phyloP scores from a whole-genome alignment of 2,329 filamentous ascomycete genomes.

The Cryphonectria radicalis region DNA sequence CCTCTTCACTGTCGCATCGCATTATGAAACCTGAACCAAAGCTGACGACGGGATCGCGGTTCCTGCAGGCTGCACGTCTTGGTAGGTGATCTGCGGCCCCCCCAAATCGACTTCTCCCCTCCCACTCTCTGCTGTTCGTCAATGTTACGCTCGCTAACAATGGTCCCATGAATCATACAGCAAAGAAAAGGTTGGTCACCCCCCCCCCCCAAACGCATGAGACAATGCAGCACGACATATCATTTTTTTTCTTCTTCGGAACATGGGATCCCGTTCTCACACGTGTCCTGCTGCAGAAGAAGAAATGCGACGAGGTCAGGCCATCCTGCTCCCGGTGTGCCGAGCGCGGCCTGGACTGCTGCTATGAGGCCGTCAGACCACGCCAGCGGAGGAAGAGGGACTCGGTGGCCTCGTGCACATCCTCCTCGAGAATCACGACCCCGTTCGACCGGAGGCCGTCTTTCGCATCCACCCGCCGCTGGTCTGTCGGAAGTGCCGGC shows the following conservation, averaged over 20 bases:
- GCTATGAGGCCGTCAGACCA: conserved; percentile 53
- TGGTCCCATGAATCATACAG: conserved; percentile 36
- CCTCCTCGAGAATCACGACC: conserved; percentile 25
- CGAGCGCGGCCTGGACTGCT: conserved; percentile 53
- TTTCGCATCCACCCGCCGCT: conserved; percentile 37
- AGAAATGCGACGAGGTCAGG: conserved; percentile 60
- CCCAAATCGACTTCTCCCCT: neutral
- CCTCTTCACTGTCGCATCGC: neutral
- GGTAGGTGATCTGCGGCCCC: conserved; percentile 45
- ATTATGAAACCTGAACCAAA: neutral
- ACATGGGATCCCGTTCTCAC: conserved; percentile 6
- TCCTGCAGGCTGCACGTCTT: conserved; percentile 54
- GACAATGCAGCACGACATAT: neutral
- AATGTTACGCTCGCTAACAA: conserved; percentile 28
- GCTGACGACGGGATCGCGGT: conserved; percentile 33
- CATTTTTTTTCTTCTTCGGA: neutral
- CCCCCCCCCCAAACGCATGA: neutral
- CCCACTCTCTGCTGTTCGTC: conserved; percentile 13
- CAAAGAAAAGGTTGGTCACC: conserved; percentile 56
- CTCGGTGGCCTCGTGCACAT: conserved; percentile 34
- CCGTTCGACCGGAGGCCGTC: conserved; percentile 24
- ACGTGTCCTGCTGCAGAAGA: conserved; percentile 48
- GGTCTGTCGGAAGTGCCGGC: conserved; percentile 23
- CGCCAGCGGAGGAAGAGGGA: conserved; percentile 47
- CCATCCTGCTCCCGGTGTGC: conserved; percentile 56